Percentiles rank a stretch among this genome's conserved stretches.
phyloP scores from a whole-genome alignment of 2,329 filamentous ascomycete genomes.

The Orbilia javanica region DNA sequence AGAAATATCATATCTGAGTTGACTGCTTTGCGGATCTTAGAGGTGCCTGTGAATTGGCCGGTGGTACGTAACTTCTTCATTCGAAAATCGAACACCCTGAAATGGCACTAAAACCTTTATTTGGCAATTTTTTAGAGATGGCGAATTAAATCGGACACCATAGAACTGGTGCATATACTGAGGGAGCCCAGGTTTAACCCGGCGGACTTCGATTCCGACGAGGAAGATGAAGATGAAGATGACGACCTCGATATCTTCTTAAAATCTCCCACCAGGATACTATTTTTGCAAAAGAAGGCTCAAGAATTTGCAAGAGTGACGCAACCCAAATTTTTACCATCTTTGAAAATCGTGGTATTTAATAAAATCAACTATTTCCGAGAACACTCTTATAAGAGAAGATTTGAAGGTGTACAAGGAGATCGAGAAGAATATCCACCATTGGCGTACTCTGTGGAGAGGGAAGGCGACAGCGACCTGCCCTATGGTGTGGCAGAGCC shows the following conservation, averaged over 20 bases:
- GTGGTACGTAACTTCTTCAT: neutral
- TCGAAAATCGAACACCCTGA: neutral
- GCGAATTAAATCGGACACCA: conserved; percentile 28
- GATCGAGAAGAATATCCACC: neutral
- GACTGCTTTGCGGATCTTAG: conserved; percentile 28
- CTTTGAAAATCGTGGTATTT: conserved; percentile 37
- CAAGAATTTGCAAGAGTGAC: conserved; percentile 9
- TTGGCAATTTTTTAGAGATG: neutral
- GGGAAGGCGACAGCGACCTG: neutral
- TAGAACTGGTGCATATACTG: conserved; percentile 34
- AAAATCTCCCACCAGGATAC: neutral
- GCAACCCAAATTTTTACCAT: conserved; percentile 16
- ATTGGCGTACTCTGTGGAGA: neutral
- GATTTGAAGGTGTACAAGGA: conserved; percentile 3
- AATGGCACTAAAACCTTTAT: neutral
- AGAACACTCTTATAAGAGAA: conserved; percentile 18
- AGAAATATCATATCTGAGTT: conserved; percentile 29
- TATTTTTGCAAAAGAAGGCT: conserved; percentile 12
- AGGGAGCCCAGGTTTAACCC: conserved; percentile 10
- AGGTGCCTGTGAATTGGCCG: conserved; percentile 35
- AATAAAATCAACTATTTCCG: conserved; percentile 21
- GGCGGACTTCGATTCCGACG: neutral
- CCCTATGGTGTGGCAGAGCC: conserved; percentile 8
- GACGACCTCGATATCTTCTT: neutral
- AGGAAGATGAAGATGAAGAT: neutral